Percentiles rank a stretch among this genome's conserved stretches.
phyloP scores from a whole-genome alignment of 371 early-diverging fungal genomes.

The Mortierella sp. region DNA sequence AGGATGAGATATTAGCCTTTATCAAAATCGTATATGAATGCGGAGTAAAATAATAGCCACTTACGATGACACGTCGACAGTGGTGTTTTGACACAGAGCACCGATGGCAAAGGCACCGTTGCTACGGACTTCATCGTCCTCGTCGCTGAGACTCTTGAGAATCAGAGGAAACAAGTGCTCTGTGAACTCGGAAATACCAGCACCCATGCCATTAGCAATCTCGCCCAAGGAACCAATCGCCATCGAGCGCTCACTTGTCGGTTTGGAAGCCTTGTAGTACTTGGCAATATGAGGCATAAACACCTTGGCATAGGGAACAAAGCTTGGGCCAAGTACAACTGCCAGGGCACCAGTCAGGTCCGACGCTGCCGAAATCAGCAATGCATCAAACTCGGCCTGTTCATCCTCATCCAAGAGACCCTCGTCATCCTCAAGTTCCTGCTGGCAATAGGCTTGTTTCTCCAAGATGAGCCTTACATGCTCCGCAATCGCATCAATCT shows the following conservation, averaged over 20 bases:
- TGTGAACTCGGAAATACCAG: slow-evolving; percentile 81
- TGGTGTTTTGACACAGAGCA: slow-evolving; percentile 74
- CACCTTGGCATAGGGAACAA: slow-evolving; percentile 76
- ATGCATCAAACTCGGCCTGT: slow-evolving; percentile 85
- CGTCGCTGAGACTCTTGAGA: slow-evolving; percentile 77
- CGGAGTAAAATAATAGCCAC: slow-evolving; percentile 13
- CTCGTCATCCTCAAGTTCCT: slow-evolving; percentile 77
- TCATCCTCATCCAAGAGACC: slow-evolving; percentile 83
- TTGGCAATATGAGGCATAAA: slow-evolving; percentile 86
- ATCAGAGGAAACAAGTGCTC: slow-evolving; percentile 74
- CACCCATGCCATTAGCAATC: slow-evolving; percentile 78
- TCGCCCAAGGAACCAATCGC: slow-evolving; percentile 91
- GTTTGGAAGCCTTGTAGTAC: slow-evolving; percentile 81
- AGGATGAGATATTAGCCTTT: too few species aligned
- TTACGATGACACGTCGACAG: slow-evolving; percentile 73
- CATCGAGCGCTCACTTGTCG: slow-evolving; percentile 87
- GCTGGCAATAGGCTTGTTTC: slow-evolving; percentile 87
- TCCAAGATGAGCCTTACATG: slow-evolving; percentile 78
- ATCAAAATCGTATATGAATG: slow-evolving; percentile 3
- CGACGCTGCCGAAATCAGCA: slow-evolving; percentile 83
- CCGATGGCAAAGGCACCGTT: slow-evolving; percentile 91
- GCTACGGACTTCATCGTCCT: slow-evolving; percentile 84
- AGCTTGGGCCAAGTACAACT: slow-evolving; percentile 77
- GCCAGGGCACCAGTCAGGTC: slow-evolving; percentile 87
- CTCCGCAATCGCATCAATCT: slow-evolving; percentile 68